Evolutionary conservation across 352 stramenopile species (phyloP).

Genomic region (Globisporangium carolinianum): DNA sequence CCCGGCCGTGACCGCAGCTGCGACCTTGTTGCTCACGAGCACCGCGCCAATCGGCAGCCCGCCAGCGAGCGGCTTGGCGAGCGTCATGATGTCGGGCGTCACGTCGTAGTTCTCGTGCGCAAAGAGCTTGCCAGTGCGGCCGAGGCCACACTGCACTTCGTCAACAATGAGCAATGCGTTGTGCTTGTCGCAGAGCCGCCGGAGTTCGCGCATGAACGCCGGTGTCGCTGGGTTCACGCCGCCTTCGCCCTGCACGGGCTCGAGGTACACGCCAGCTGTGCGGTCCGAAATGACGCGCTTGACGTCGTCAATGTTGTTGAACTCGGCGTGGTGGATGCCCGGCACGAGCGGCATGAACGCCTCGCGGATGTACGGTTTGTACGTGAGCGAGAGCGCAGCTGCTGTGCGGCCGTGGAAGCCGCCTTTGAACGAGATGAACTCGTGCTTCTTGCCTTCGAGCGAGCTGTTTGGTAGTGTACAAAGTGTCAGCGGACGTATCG

Average conservation of each 20-base stretch:
- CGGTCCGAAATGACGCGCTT: slow-evolving; percentile 66
- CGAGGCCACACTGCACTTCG: slow-evolving; percentile 98
- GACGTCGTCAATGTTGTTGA: slow-evolving; percentile 81
- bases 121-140: slow-evolving; percentile 93
- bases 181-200: slow-evolving; percentile 91
- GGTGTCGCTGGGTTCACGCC: slow-evolving; percentile 89
- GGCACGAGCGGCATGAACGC: slow-evolving; percentile 79
- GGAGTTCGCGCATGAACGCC: slow-evolving; percentile 88
- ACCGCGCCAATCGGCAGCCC: slow-evolving; percentile 96
- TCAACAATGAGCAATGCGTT: slow-evolving; percentile 97
- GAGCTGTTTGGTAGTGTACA: slow-evolving; percentile 16
- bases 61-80: slow-evolving; percentile 95
- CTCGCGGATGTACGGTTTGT: slow-evolving; percentile 85
- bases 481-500: neutral
- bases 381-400: slow-evolving; percentile 69
- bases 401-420: slow-evolving; percentile 82
- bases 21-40: slow-evolving; percentile 88
- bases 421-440: slow-evolving; percentile 86
- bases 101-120: slow-evolving; percentile 92
- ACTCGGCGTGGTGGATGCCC: slow-evolving; percentile 63
- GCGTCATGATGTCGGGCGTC: slow-evolving; percentile 94
- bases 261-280: slow-evolving; percentile 74
- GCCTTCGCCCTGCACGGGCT: slow-evolving; percentile 90
- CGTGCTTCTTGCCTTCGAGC: slow-evolving; percentile 68
- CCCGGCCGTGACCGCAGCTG: slow-evolving; percentile 86